A percentile compares a stretch with the other conserved stretches of the same genome.
Evolutionary conservation across 2,329 filamentous ascomycete species (phyloP).

Genomic region (Aspergillaceae sp.): DNA sequence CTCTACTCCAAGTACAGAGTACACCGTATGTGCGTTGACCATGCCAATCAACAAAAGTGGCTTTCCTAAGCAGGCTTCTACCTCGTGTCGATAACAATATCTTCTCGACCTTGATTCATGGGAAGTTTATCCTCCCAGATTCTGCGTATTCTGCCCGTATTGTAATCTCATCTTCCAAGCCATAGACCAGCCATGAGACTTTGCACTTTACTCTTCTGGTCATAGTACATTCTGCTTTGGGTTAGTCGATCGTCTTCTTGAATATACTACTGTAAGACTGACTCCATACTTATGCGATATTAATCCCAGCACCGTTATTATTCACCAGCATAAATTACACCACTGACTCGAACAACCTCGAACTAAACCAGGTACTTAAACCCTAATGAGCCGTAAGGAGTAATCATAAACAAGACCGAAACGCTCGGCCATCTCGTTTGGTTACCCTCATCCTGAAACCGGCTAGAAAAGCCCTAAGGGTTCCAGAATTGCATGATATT

Average conservation of each 20-base stretch:
- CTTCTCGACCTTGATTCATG: not conserved
- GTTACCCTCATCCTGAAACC: slow-evolving; percentile 25
- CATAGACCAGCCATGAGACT: not conserved
- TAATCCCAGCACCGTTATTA: no score
- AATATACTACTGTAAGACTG: no score
- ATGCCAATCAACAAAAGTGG: no score
- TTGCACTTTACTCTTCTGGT: not conserved
- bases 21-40: no score
- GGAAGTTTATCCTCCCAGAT: not conserved
- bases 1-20: no score
- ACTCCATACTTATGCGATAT: no score
- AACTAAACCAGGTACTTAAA: no score
- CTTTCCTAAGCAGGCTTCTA: no score
- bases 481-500: slow-evolving; percentile 4
- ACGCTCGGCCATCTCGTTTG: slow-evolving; percentile 13
- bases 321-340: no score
- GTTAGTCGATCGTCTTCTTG: not conserved
- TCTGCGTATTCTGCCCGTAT: not conserved
- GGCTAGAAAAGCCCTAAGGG: slow-evolving; percentile 19
- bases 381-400: not conserved
- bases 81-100: not conserved
- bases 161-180: no score
- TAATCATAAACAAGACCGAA: not conserved
- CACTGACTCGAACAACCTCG: not conserved
- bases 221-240: not conserved